These are phyloP conservation scores for Arthroderma sp. DNA, from an alignment of 2,329 filamentous ascomycete species.

Conservation along the genomic window DNA sequence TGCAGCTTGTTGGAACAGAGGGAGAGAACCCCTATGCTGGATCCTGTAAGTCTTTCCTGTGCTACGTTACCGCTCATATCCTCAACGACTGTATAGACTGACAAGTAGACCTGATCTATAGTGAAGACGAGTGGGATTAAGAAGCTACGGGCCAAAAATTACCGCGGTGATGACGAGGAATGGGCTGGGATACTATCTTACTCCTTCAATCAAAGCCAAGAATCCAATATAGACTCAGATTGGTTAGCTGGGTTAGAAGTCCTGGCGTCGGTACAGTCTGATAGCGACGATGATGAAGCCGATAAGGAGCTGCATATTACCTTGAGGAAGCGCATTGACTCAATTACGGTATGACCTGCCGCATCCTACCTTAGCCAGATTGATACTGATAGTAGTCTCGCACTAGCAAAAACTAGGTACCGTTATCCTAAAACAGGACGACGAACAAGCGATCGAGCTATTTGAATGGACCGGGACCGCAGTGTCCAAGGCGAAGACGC, in stretches of 20 bases:
- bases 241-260: constrained; percentile 23
- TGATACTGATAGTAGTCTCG: constrained; percentile 5
- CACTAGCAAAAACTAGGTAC: constrained; percentile 43
- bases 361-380: neutral
- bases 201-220: constrained; percentile 23
- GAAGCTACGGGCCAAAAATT: constrained; percentile 32
- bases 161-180: constrained; percentile 34
- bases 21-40: constrained; percentile 43
- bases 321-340: constrained; percentile 34
- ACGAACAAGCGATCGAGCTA: constrained; percentile 44
- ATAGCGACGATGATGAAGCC: constrained; percentile 17
- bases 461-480: constrained; percentile 46
- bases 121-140: constrained; percentile 29
- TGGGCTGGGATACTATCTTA: constrained; percentile 29
- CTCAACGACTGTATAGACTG: neutral
- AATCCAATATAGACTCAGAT: constrained; percentile 13
- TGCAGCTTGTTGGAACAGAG: constrained; percentile 47
- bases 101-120: constrained; percentile 14
- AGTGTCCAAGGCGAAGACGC: constrained; percentile 31
- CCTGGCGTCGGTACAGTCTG: constrained; percentile 18
- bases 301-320: constrained; percentile 29
- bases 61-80: too few relatives aligned
- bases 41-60: constrained; percentile 32
- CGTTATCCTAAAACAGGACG: constrained; percentile 40
- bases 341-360: constrained; percentile 35